phyloP scores from a whole-genome alignment of 2,329 filamentous ascomycete genomes.

The Claviceps pusilla region DNA sequence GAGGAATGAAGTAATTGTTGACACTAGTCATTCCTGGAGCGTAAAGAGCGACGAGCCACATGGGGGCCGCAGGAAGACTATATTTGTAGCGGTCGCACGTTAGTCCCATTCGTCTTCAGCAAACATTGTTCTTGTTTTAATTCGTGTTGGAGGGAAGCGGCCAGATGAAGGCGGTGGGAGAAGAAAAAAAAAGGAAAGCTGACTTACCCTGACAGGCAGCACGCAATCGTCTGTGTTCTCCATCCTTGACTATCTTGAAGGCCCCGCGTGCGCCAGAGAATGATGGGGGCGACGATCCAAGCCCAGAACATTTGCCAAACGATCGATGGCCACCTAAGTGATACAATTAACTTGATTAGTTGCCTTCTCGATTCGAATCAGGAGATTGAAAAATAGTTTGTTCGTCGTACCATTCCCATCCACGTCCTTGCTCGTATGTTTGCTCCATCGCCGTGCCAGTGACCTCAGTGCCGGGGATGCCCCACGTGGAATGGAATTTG shows the following conservation, averaged over 20 bases:
- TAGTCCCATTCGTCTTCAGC: not conserved
- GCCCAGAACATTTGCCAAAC: conserved; percentile 52
- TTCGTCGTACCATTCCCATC: conserved; percentile 47
- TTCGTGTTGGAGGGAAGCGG: too few species aligned
- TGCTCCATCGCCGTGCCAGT: conserved; percentile 36
- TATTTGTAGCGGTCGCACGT: not conserved
- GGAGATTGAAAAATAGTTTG: not conserved
- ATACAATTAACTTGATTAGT: not conserved
- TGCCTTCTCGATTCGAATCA: not conserved
- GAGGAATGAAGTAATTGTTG: conserved; percentile 42
- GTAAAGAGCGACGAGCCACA: conserved; percentile 50
- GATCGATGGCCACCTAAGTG: conserved; percentile 41
- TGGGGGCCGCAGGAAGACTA: conserved; percentile 48
- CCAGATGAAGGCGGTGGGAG: too few species aligned
- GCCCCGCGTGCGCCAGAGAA: conserved; percentile 45
- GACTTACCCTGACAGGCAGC: conserved; percentile 29
- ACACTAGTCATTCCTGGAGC: conserved; percentile 34
- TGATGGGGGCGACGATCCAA: conserved; percentile 44
- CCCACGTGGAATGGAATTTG: conserved; percentile 48
- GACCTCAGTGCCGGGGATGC: conserved; percentile 47
- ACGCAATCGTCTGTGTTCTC: conserved; percentile 46
- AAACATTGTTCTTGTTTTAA: not conserved
- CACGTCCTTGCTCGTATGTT: conserved; percentile 29
- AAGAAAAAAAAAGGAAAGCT: not conserved
- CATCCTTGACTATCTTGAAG: conserved; percentile 53